Base-by-base conservation (phyloP, 2,329 filamentous ascomycete genomes). In the Pestalotiopsis sp. region DNA sequence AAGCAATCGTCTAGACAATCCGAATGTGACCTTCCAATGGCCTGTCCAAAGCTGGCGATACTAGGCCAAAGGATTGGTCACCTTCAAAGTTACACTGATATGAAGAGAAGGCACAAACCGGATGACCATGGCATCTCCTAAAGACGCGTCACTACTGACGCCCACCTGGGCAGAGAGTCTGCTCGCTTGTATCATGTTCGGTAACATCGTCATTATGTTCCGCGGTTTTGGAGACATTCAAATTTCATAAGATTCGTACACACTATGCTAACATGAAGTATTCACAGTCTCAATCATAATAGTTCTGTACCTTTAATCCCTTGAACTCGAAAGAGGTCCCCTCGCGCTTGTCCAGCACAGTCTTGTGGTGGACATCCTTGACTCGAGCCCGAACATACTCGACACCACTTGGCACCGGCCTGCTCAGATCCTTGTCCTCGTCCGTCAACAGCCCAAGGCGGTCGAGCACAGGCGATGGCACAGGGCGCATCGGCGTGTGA, bases 321-420 rank as follows among this genome's bases (percentile, higher is more conserved):
- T 81, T 81, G 70, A 81, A 83, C 68, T 82, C 78, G 63, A 83
- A 83, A 4, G 77, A 75, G 2, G 81, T 84, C 1, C 81, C 81
- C 44, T 81, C 81, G 17, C 81, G 75, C 66, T 79, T 81, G 39
- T 82, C 80, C 48, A 83, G 55, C 4, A 84, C 80, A 6, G 77
- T 79, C 75, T 81, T 83, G 66, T 82, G 68, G 71, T 84, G 82
- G 40, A 84, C 81, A 70, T 84, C 81, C 72, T 79, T 82, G 26
- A 83, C 82, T 9, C 82, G 75, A 1, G 81, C 82, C 2, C 82
- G 77, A 13, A 84, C 81, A 66, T 83, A 84, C 57, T 83, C 81
- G 1, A 80, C 82, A 0, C 82, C 82, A 1, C 78, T 78, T 0
- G 79, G 76, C 1, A 78, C 77, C 4, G 76, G 75, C 44, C 71